These are phyloP conservation scores for Amborella trichopoda DNA, from an alignment of 164 flowering plant genomes.

Conservation along the genomic window DNA sequence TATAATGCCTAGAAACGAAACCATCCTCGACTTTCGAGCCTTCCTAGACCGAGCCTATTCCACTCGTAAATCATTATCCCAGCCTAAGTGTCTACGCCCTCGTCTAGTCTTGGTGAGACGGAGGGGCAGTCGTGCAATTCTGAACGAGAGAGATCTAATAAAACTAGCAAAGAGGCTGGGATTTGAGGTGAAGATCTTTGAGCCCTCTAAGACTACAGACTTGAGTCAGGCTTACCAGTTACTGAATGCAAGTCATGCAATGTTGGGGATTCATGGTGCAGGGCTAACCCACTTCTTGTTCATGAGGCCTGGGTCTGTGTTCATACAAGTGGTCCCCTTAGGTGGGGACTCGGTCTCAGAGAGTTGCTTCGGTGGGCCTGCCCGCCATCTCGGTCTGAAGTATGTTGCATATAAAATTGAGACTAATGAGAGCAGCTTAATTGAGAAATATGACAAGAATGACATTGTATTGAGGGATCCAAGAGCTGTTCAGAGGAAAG, in stretches of 20 bases:
- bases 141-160: constrained; percentile 22
- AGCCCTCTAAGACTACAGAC: constrained; percentile 19
- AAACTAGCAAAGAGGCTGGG: constrained; percentile 23
- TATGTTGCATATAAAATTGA: constrained; percentile 27
- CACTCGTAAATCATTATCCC: not conserved
- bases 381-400: constrained; percentile 19
- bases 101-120: constrained; percentile 25
- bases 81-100: constrained; percentile 9
- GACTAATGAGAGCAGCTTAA: constrained; percentile 28
- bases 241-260: constrained; percentile 33
- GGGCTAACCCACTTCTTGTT: constrained; percentile 28
- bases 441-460: constrained; percentile 30
- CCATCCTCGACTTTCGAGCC: constrained; percentile 6
- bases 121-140: constrained; percentile 11
- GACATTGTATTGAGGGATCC: constrained; percentile 36
- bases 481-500: constrained; percentile 6
- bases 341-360: constrained; percentile 26
- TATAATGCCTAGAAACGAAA: not conserved
- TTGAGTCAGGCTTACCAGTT: constrained; percentile 19
- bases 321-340: constrained; percentile 29
- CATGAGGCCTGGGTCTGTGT: constrained; percentile 21
- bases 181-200: constrained; percentile 28
- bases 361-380: constrained; percentile 19
- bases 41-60: constrained; percentile 3
- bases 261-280: constrained; percentile 46